These are phyloP conservation scores for Phialophora macrospora DNA, from an alignment of 2,329 filamentous ascomycete genomes.

Conservation along the genomic window DNA sequence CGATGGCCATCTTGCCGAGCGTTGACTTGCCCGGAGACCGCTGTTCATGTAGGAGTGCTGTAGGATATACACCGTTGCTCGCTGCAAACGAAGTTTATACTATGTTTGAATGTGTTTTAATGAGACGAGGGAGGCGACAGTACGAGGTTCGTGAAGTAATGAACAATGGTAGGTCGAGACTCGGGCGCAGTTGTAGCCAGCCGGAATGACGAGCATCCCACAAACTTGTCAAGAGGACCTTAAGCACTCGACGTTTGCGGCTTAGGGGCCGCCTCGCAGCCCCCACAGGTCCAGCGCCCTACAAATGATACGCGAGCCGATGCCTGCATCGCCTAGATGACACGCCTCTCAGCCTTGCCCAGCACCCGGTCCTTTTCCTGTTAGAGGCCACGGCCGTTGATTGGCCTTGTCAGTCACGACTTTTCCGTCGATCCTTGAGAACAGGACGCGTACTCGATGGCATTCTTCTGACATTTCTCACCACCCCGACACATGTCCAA, in stretches of 20 bases:
- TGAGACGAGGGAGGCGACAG: neutral
- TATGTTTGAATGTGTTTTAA: neutral
- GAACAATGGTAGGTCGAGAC: neutral
- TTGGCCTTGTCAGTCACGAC: constrained; percentile 10
- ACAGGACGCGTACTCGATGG: constrained; percentile 8
- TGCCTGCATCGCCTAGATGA: neutral
- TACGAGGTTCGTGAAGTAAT: neutral
- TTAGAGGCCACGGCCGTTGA: neutral
- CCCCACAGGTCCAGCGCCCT: neutral
- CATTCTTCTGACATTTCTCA: neutral
- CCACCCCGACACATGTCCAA: constrained; percentile 68
- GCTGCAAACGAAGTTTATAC: neutral
- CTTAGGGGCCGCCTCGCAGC: neutral
- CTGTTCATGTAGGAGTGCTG: constrained; percentile 1
- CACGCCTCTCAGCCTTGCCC: constrained; percentile 3
- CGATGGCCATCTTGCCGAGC: constrained; percentile 53
- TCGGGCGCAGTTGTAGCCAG: constrained; percentile 12
- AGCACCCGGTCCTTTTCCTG: neutral
- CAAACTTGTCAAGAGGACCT: constrained; percentile 21
- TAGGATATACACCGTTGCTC: neutral
- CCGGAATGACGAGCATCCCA: constrained; percentile 13
- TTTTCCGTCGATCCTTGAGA: neutral
- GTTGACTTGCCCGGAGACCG: neutral
- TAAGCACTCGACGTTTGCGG: constrained; percentile 14
- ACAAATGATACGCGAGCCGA: neutral